Evolutionary conservation across 2,329 filamentous ascomycete species (phyloP), one percentile per base, ranked within the genome.

Genomic region (Trichoderma simmonsii): DNA sequence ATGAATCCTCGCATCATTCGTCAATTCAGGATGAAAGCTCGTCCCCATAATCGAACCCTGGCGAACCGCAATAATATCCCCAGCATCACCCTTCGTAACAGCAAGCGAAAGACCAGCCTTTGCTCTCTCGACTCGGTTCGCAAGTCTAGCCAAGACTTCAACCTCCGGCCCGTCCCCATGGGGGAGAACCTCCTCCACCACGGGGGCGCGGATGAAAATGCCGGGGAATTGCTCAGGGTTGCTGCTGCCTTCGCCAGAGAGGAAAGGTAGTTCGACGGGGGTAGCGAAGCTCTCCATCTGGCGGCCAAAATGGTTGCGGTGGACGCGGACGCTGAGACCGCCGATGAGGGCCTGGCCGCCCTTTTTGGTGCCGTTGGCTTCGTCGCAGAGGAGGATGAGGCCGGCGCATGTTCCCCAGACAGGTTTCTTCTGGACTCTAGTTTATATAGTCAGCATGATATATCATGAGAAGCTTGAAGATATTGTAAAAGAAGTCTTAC

Each of bases 371-470:
- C 91, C 89, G 80, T 95, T 97, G 64, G 94, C 95, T 72, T 92
- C 90, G 78, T 97, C 93, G 2, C 94, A 92, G 64, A 99, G 90
- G 63, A 98, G 85, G 76, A 99, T 98, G 71, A 98, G 87, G 11
- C 96, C 96, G 14, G 96, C 96, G 81, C 96, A 99, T 24, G 96
- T 98, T 71, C 96, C 96, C 95, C 95, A 99, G 28, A 92, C 93
- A 12, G 95, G 95, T 76, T 92, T 94, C 75, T 92, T 89, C 67
- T 89, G 84, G 54, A 93, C 85, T 78, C 93, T 95, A 75, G 6
- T 24, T 6, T 60, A 4, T 5, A 26, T 6, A 14, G 54, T 36
- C 36, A 66, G 67, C 28, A 18, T 54, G n/a, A 34, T 34, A 57
- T 14, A 21, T n/a, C 15, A 14, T 8, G 8, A 26, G 6, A 62